Evolutionary conservation across 83 land plant genomes (phyloP), one percentile per base, ranked within the genome.

Genomic region (Isoetes engelmannii): DNA sequence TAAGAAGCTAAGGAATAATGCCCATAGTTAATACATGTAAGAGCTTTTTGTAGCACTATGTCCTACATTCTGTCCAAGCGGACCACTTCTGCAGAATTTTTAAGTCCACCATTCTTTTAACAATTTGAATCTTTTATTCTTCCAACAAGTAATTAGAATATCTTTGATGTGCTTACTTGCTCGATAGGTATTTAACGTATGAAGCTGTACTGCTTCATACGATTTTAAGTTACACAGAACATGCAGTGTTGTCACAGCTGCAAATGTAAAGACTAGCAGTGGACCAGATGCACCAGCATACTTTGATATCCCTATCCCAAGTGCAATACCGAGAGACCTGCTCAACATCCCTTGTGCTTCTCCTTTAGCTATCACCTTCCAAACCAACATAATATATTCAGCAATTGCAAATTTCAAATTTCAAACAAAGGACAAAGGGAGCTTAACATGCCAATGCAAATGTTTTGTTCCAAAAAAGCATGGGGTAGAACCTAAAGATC

Each of bases 321-420:
- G 78, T 72, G 77, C 69, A 45, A 95, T 95, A 9, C 99, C 99
- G 57, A 95, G 63, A 47, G 84, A 88, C 70, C 88, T 95, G 89
- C 99, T 95, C 70, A 88, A 92, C 99, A 95, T 95, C 64, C 99
- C 99, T 82, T 95, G 99, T 67, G 99, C 99, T 81, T 95, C 99
- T 45, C 97, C 99, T 77, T 95, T 95, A 43, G 99, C 99, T 78
- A 95, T 95, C 4, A 95, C 93, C 99, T 95, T 75, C 20, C 47
- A 53, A 48, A 47, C 18, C 62, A 19, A 12, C 15, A 59, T 59
- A 1, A 59, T 7, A 59, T 51, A 12, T 4, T 28, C 37, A 28
- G 37, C 37, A 0, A 28, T 28, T 28, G 37, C 37, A 28, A 28
- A 28, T 28, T 28, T 28, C 37, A 28, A 28, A 28, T 28, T 28